Conservation (phyloP, 2,329 filamentous ascomycete species). For the Aspergillus thermomutatus region DNA sequence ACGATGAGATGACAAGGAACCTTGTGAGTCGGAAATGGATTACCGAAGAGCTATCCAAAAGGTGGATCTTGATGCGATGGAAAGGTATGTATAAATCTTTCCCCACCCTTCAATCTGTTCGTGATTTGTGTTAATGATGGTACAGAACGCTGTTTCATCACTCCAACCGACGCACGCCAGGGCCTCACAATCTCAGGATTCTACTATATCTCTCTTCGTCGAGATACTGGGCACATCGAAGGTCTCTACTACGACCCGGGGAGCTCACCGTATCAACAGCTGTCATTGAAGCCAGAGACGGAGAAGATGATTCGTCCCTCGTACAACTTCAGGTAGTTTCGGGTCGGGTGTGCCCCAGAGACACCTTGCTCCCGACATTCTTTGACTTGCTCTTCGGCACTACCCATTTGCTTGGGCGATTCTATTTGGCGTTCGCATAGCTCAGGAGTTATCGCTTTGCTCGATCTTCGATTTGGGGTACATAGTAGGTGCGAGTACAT, state of each 20-base stretch:
- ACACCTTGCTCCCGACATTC: not conserved
- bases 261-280: slow-evolving; percentile 48
- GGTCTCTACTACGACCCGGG: slow-evolving; percentile 50
- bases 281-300: slow-evolving; percentile 41
- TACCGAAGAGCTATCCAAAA: slow-evolving; percentile 37
- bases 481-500: not conserved
- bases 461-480: slow-evolving; percentile 2
- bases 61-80: slow-evolving; percentile 52
- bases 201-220: slow-evolving; percentile 48
- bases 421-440: not conserved
- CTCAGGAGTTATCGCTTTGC: not conserved
- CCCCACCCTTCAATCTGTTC: not conserved
- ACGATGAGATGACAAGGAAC: slow-evolving; percentile 43
- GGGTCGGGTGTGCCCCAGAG: not conserved
- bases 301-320: slow-evolving; percentile 41
- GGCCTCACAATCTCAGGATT: slow-evolving; percentile 51
- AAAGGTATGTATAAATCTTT: slow-evolving; percentile 37
- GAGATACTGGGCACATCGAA: slow-evolving; percentile 45
- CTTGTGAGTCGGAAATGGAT: slow-evolving; percentile 45
- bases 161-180: slow-evolving; percentile 44
- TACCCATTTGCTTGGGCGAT: not conserved
- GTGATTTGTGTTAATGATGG: slow-evolving; percentile 8
- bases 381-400: not conserved
- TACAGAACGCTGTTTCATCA: slow-evolving; percentile 48
- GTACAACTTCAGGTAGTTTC: slow-evolving; percentile 38